phyloP scores from a whole-genome alignment of 345 rosid genomes.

The Citrus reticulata region DNA sequence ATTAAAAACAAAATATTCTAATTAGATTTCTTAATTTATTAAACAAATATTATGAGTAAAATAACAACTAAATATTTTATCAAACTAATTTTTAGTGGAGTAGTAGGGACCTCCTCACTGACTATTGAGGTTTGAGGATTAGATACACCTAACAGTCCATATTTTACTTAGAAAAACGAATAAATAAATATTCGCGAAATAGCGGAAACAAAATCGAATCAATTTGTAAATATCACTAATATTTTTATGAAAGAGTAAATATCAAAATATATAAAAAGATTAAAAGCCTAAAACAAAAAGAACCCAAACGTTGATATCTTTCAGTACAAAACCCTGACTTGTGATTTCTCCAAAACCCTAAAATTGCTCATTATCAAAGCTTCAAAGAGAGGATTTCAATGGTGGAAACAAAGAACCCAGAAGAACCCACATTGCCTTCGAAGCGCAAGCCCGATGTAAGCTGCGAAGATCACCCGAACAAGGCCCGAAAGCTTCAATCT shows the following conservation, averaged over 20 bases:
- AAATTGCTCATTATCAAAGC: not conserved
- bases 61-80: too few species aligned
- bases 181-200: not conserved
- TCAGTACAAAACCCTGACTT: slow-evolving; percentile 4
- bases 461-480: slow-evolving; percentile 27
- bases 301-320: not conserved
- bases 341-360: slow-evolving; percentile 1
- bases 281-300: not conserved
- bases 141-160: not conserved
- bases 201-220: too few species aligned
- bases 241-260: not conserved
- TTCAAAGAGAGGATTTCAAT: slow-evolving; percentile 24
- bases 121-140: too few species aligned
- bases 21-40: too few species aligned
- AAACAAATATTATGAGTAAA: not conserved
- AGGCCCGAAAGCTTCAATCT: slow-evolving; percentile 38
- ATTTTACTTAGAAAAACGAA: not conserved
- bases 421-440: slow-evolving; percentile 47
- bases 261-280: not conserved
- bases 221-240: too few species aligned
- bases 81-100: too few species aligned
- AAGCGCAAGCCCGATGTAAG: slow-evolving; percentile 55
- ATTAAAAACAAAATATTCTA: too few species aligned
- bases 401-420: slow-evolving; percentile 47
- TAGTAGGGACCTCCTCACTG: too few species aligned